Base-by-base conservation (phyloP, 495 filamentous ascomycete genomes). In the Evansstolkia leycettana region DNA sequence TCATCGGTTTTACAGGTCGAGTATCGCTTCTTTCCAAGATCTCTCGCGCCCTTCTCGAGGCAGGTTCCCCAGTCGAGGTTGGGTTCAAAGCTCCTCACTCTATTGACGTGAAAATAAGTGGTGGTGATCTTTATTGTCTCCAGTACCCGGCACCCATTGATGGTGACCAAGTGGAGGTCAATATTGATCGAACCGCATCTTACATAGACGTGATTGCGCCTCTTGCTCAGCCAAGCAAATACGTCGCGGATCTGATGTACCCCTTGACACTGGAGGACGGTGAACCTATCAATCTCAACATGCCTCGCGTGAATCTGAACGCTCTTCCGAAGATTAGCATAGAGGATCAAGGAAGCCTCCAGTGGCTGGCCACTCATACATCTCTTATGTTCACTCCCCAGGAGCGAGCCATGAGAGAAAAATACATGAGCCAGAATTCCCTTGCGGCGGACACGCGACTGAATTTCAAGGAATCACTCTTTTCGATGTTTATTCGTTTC, bases 391-490 rank as follows among this genome's bases (percentile, higher is more conserved):
- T 61, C 36, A 67, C 67, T 2, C 29, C 42, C 12, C 52, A 54
- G 10, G 70, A 73, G 43, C 51, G 54, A 26, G 14, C 29, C 11
- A 16, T 64, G 10, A n/a, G n/a, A n/a, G n/a, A n/a, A n/a, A n/a
- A n/a, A n/a, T n/a, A n/a, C n/a, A n/a, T n/a, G n/a, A n/a, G n/a
- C n/a, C 52, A 58, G 2, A 40, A 56, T 9, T 43, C 38, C 6
- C 26, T 28, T 8, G 34, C 8, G 10, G 31, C 30, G 20, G 24
- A 43, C 29, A 20, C 52, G 23, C 58, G 67, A 4, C 35, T 60
- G 17, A 55, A 62, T 34, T 60, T 71, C 39, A 74, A 73, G 38
- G 59, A 70, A 27, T 60, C 67, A 0, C 36, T 72, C 15, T 62
- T 60, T 29, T 50, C 46, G 30, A 47, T 73, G 17, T 62, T 71